Conservation (phyloP, 345 rosid genomes). For the Arabidopsis thaliana region TAIR10.1 NC_003075.7:17359501-17360000, state of each 20-base stretch:
- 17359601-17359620: constrained; percentile 83
- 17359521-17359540: constrained; percentile 90
- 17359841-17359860: constrained; percentile 94
- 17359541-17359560: constrained; percentile 75
- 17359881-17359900: constrained; percentile 73
- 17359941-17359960: constrained; percentile 15
- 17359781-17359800: constrained; percentile 49
- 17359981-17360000: constrained; percentile 2
- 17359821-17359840: constrained; percentile 81
- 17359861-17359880: constrained; percentile 86
- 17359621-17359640: constrained; percentile 80
- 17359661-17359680: constrained; percentile 80
- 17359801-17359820: constrained; percentile 88
- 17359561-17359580: constrained; percentile 87
- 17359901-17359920: constrained; percentile 75
- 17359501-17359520: constrained; percentile 77
- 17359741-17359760: neutral
- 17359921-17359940: constrained; percentile 42
- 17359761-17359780: neutral
- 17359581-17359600: constrained; percentile 79
- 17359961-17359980: neutral
- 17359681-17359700: constrained; percentile 57
- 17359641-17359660: constrained; percentile 89
- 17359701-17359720: constrained; percentile 56
- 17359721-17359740: constrained; percentile 17